Evolutionary conservation across 176 grass and related monocot genomes (phyloP).

Genomic region (Carex cristatella): DNA sequence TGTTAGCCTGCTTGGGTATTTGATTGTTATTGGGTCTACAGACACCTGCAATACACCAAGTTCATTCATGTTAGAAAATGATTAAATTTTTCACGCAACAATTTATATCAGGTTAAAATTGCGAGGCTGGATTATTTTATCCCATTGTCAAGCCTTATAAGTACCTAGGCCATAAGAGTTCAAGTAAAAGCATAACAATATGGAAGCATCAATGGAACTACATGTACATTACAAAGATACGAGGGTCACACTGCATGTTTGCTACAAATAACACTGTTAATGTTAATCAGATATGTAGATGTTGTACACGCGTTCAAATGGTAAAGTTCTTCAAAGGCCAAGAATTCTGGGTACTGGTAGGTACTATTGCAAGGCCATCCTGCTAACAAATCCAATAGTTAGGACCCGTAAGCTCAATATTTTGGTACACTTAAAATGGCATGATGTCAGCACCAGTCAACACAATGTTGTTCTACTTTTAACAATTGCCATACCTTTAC

Average conservation of each 20-base stretch:
- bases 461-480: not conserved
- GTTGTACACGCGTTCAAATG: not conserved
- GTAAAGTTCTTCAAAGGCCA: not conserved
- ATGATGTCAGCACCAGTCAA: not conserved
- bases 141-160: not conserved
- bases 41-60: slow-evolving; percentile 5
- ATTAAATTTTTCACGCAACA: not conserved
- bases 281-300: not conserved
- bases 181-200: not conserved
- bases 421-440: not conserved
- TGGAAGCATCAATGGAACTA: not conserved
- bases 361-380: not conserved
- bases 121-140: not conserved
- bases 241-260: not conserved
- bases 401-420: not conserved
- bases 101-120: not conserved
- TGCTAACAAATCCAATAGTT: not conserved
- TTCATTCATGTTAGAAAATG: slow-evolving; percentile 12
- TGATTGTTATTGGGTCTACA: slow-evolving; percentile 32
- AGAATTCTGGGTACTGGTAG: not conserved
- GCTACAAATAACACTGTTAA: not conserved
- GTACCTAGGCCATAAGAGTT: not conserved
- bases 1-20: slow-evolving; percentile 38
- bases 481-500: slow-evolving; percentile 15
- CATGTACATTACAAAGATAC: not conserved